These are phyloP conservation scores for Exutisphaerella laricina DNA, from an alignment of 2,329 filamentous ascomycete genomes.

Conservation along the genomic window DNA sequence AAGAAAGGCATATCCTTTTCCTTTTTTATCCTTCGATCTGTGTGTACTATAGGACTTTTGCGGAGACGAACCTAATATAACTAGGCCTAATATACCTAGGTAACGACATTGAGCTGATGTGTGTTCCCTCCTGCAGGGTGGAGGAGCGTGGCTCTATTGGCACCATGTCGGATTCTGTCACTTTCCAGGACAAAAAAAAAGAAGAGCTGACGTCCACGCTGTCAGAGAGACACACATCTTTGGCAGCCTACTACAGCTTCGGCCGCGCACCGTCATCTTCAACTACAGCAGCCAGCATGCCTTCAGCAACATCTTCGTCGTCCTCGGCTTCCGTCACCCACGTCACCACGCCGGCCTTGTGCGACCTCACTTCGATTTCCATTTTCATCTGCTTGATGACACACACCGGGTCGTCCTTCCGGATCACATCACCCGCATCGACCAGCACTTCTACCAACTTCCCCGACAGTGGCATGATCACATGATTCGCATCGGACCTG, in stretches of 20 bases:
- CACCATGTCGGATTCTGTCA: too few species aligned
- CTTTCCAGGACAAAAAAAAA: too few species aligned
- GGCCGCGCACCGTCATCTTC: conserved; percentile 32
- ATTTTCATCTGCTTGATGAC: conserved; percentile 65
- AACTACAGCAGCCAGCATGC: conserved; percentile 48
- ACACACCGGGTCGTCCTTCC: conserved; percentile 49
- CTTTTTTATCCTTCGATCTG: too few species aligned
- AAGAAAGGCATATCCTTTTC: too few species aligned
- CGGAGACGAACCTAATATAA: too few species aligned
- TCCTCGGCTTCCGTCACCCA: conserved; percentile 53
- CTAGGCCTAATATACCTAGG: too few species aligned
- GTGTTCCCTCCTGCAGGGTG: too few species aligned
- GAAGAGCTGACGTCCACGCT: too few species aligned
- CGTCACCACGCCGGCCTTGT: conserved; percentile 42
- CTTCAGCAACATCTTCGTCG: conserved; percentile 52
- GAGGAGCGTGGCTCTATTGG: too few species aligned
- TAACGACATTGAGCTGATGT: too few species aligned
- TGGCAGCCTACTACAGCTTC: conserved; percentile 24
- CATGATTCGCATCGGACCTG: conserved; percentile 45
- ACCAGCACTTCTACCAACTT: conserved; percentile 57
- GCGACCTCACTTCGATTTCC: conserved; percentile 57
- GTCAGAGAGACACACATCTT: too few species aligned
- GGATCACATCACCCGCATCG: conserved; percentile 46
- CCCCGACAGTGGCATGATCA: conserved; percentile 53
- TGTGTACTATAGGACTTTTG: too few species aligned